phyloP scores from a whole-genome alignment of 2,329 filamentous ascomycete genomes.

The Fusarium nisikadoi region DNA sequence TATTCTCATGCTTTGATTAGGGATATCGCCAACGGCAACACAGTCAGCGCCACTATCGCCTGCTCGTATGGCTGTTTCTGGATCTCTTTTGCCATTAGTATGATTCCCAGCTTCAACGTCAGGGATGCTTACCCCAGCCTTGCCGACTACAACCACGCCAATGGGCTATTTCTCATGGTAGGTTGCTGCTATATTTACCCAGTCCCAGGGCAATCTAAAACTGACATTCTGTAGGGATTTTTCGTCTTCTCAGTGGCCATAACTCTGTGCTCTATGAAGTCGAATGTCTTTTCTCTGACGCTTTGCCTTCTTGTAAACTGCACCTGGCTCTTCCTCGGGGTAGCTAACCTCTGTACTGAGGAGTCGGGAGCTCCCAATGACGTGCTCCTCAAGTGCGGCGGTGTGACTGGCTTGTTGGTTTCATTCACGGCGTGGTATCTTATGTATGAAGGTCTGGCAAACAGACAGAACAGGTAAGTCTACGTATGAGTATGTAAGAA shows the following conservation, averaged over 20 bases:
- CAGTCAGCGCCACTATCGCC: slow-evolving; percentile 9
- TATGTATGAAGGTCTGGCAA: slow-evolving; percentile 14
- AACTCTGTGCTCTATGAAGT: slow-evolving; percentile 7
- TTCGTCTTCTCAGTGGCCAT: slow-evolving; percentile 15
- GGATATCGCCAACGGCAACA: slow-evolving; percentile 12
- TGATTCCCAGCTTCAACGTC: slow-evolving; percentile 7
- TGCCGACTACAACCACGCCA: slow-evolving; percentile 13
- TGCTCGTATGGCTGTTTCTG: slow-evolving; percentile 19
- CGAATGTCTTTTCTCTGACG: slow-evolving; percentile 15
- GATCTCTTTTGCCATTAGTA: slow-evolving; percentile 13
- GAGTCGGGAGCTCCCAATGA: background rate
- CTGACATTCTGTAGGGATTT: background rate
- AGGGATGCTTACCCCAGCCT: slow-evolving; percentile 3
- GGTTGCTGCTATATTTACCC: rapidly evolving
- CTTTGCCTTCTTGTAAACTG: slow-evolving; percentile 7
- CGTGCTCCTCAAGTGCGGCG: slow-evolving; percentile 2
- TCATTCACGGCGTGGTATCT: slow-evolving; percentile 15
- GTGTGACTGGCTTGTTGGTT: slow-evolving; percentile 3
- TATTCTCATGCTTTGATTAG: rapidly evolving
- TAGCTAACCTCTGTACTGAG: slow-evolving; percentile 9
- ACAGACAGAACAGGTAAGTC: slow-evolving; percentile 7
- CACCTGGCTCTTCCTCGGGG: slow-evolving; percentile 1
- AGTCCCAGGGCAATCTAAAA: rapidly evolving
- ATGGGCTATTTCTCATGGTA: slow-evolving; percentile 8
- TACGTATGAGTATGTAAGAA: rapidly evolving